Conservation (phyloP, 176 grass and related monocot genomes). For the Paspalum notatum region DNA sequence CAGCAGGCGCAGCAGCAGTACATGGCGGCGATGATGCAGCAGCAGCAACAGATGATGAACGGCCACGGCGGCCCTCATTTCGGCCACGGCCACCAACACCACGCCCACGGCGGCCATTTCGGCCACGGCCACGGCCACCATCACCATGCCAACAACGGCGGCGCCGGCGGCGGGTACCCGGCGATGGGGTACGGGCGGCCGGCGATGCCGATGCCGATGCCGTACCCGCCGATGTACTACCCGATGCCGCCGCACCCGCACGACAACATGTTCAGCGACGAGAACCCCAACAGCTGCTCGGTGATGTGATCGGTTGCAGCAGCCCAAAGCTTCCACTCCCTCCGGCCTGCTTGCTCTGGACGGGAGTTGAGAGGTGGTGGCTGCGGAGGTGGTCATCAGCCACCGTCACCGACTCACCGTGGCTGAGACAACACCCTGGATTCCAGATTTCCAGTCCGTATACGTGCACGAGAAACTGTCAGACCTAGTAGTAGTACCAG, state of each 20-base stretch:
- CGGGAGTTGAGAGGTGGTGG: neutral
- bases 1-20: slow-evolving; percentile 57
- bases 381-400: slow-evolving; percentile 5
- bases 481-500: slow-evolving; percentile 40
- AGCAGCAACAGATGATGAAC: slow-evolving; percentile 66
- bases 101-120: neutral
- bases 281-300: slow-evolving; percentile 70
- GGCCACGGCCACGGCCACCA: slow-evolving; percentile 21
- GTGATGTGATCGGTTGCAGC: slow-evolving; percentile 54
- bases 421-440: neutral
- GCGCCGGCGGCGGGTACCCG: slow-evolving; percentile 43
- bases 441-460: slow-evolving; percentile 29
- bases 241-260: slow-evolving; percentile 50
- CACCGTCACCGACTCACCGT: neutral
- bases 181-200: slow-evolving; percentile 70
- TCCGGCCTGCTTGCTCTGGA: neutral
- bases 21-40: slow-evolving; percentile 49
- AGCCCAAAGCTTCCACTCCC: neutral
- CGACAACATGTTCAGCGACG: slow-evolving; percentile 69
- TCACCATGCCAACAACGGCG: neutral
- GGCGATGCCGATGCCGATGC: slow-evolving; percentile 46
- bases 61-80: slow-evolving; percentile 15
- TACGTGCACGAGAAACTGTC: slow-evolving; percentile 23
- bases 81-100: slow-evolving; percentile 20
- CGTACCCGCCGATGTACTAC: slow-evolving; percentile 9